Base-by-base conservation (phyloP, 1,284 basidiomycete species). In the Xerocomus nothofagi region DNA sequence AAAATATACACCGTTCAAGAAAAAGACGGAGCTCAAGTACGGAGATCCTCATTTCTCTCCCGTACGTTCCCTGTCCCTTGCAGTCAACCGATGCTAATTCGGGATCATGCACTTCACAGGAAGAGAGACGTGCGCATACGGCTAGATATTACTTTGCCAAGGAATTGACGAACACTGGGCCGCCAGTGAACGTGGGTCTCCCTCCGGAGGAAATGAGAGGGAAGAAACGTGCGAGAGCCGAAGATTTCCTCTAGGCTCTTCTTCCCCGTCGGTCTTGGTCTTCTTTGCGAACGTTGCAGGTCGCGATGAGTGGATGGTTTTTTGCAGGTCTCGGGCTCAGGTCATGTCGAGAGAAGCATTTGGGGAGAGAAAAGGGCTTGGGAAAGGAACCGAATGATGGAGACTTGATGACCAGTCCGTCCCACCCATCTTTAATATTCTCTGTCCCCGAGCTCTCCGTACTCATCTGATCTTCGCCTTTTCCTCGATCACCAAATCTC, bases 61-160 rank as follows among this genome's bases (percentile, higher is more conserved):
- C 10, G 87, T 88, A 56, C 47, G 84, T 76, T 17, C 36, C 26
- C 48, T 30, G n/a, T 47, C 10, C 1, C 10, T 20, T 21, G 43
- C 4, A n/a, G 6, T 42, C 36, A n/a, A 9, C 29, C 15, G n/a
- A 40, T 18, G 3, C 32, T 49, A 3, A 52, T 34, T 36, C n/a
- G 34, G 21, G 34, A 20, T 56, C 27, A 45, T 49, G 44, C 38
- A 32, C 37, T 48, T 20, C 49, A 30, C 52, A 92, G 88, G 88
- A 91, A 58, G 93, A 95, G 70, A 84, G 83, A 59, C 84, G 93
- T 52, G 86, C 91, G 1, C 79, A 81, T 59, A 74, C 86, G 57
- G 66, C 78, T n/a, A 83, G 80, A 66, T 95, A 94, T 72, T 82
- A 82, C 57, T 79, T 80, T 66, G 68, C 75, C 21, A 75, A 75